Evolutionary conservation across 1,284 basidiomycete genomes (phyloP).

Genomic region (Ceratobasidium sp.): DNA sequence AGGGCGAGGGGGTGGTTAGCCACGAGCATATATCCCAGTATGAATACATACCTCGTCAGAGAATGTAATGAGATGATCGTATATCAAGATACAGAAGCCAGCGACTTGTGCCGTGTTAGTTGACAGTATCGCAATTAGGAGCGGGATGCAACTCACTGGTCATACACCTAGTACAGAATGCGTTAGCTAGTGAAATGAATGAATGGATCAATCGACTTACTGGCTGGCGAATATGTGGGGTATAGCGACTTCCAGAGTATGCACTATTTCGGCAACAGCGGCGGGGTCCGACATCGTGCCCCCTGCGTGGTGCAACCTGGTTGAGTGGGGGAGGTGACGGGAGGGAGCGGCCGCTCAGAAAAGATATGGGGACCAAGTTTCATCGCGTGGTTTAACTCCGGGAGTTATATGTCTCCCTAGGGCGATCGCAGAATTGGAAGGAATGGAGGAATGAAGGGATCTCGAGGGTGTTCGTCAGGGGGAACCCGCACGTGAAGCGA

Average conservation of each 20-base stretch:
- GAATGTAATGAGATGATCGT: constrained; percentile 45
- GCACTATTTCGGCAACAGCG: not conserved
- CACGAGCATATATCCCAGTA: not conserved
- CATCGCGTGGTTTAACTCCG: too few species aligned
- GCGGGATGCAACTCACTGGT: constrained; percentile 4
- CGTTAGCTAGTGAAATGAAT: not conserved
- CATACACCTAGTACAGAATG: not conserved
- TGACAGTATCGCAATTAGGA: not conserved
- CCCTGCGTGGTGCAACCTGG: not conserved
- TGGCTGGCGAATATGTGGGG: constrained; percentile 28
- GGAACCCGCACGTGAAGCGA: too few species aligned
- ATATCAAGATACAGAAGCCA: constrained; percentile 35
- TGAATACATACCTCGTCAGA: constrained; percentile 41
- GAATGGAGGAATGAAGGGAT: too few species aligned
- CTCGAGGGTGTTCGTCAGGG: too few species aligned
- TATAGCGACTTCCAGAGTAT: not conserved
- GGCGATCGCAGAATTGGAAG: too few species aligned
- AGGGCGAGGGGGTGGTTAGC: not conserved
- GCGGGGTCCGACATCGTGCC: not conserved
- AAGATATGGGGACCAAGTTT: too few species aligned
- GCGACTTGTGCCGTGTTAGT: constrained; percentile 19
- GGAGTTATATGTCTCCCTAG: too few species aligned
- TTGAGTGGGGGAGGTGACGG: not conserved
- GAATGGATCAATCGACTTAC: not conserved
- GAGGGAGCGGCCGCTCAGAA: too few species aligned